A percentile compares a stretch with the other conserved stretches of the same genome.
phyloP scores from a whole-genome alignment of 208 protist species.

The Trypanosoma conorhini region DNA sequence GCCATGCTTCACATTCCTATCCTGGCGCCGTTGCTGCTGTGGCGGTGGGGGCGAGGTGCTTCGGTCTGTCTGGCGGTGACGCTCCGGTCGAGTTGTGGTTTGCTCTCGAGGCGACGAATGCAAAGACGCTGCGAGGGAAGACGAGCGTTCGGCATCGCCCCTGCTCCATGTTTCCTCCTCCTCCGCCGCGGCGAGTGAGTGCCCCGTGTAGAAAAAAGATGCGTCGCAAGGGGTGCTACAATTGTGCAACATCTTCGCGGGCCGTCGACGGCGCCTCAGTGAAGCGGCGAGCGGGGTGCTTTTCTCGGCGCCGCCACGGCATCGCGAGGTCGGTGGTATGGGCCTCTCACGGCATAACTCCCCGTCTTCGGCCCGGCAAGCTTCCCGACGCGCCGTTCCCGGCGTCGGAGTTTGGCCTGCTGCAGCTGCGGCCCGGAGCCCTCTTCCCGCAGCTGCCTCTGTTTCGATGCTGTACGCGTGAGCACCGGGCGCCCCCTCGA shows the following conservation, averaged over 20 bases:
- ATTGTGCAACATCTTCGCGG: not conserved
- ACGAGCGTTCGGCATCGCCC: not conserved
- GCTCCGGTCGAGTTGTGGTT: not conserved
- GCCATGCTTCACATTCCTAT: not conserved
- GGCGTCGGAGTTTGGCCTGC: not conserved
- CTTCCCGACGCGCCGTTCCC: not conserved
- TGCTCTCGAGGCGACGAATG: not conserved
- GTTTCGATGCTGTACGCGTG: conserved; percentile 1
- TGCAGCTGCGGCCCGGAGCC: not conserved
- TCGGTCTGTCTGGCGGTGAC: not conserved
- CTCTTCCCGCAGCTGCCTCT: not conserved
- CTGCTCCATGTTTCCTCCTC: not conserved
- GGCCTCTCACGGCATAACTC: too few relatives aligned
- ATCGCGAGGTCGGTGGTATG: not conserved
- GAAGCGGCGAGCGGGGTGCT: not conserved
- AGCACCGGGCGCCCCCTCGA: not conserved
- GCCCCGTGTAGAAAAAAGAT: conserved; percentile 21
- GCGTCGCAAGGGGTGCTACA: not conserved
- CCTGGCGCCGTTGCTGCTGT: not conserved
- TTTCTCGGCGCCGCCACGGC: not conserved
- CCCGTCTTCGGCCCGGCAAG: not conserved
- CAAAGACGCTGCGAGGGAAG: not conserved
- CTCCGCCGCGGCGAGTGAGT: not conserved
- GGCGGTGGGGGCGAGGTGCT: not conserved
- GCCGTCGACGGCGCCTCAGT: not conserved